Evolutionary conservation across 805 yeast genomes (phyloP), one percentile per base, ranked within the genome.

Genomic region (Sungouiella blattae): DNA sequence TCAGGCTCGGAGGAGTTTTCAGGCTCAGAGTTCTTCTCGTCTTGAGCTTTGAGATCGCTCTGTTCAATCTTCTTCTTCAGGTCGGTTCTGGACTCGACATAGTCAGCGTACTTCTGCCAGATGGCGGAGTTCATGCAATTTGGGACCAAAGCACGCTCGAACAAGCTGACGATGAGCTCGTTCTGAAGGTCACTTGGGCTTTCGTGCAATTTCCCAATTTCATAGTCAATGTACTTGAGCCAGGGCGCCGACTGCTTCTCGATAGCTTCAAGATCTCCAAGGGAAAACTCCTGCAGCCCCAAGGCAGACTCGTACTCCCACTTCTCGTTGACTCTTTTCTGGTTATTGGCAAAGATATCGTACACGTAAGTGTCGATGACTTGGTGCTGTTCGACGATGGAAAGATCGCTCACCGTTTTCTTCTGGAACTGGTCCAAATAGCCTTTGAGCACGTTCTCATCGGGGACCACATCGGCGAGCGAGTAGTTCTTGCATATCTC

Each of bases 271-370:
- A 36, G 18, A 11, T 34, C 18, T 0, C 53, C 53, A 7, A 83
- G 55, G 27, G 76, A 73, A 52, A 83, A 88, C 20, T 69, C 74
- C 23, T 71, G 73, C 33, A 77, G 67, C n/a, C 70, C 64, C 5
- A 91, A 64, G 16, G 67, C 64, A 9, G 82, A 69, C 59, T 93
- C 98, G 56, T 52, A 86, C 1, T 67, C 65, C 95, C 96, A 87
- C 27, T 82, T 71, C 11, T 62, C 63, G 33, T 70, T 69, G 1
- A 85, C 87, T 11, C 65, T 58, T 1, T 47, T 48, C 46, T 80
- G 83, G 0, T 81, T 76, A 1, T 52, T 43, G 3, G 58, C 49
- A 36, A 77, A 76, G 3, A 72, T 49, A 3, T 52, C 59, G 37
- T 65, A 58, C 35, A 74, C 67, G 45, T 65, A 69, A 11, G 65